Base-by-base conservation (phyloP, 257 asterid species). In the Solanum medicagineum region DNA sequence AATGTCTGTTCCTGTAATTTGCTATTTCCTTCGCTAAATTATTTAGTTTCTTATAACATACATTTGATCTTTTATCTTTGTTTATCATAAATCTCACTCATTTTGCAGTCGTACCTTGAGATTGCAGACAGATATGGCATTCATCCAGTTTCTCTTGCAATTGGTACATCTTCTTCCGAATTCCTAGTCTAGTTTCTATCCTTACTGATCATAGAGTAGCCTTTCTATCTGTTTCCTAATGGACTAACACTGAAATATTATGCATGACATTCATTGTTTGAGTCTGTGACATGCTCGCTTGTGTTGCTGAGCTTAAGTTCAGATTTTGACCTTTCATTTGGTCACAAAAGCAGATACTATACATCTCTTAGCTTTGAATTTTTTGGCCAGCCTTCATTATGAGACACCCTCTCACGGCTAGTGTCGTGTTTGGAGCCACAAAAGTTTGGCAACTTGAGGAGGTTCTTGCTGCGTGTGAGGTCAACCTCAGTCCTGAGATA, bases 351-450 rank as follows among this genome's bases (percentile, higher is more conserved):
- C n/a, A 26, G 53, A 51, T 15, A 69, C 51, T 36, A 40, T 49
- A 8, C 4, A 8, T 26, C 26, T 16, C 6, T 26, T 77, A 45
- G 29, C 62, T 53, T 77, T 9, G 26, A 51, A 22, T 79, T 79
- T n/a, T 87, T 54, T 85, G 85, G 80, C 54, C 96, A 93, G 98
- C 94, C 87, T 96, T 93, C 83, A 97, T 93, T 87, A 81, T 93
- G 93, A 90, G 92, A 82, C 95, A 93, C 90, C 96, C 98, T 83
- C 91, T 91, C 20, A 95, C 93, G 86, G 98, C 89, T 16, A 93
- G 97, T 83, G 95, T 94, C 42, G 88, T 93, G 75, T 91, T 94
- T 85, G 99, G 97, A 89, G 96, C 95, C 29, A 96, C 98, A 19
- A 93, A 93, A 92, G 84, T 89, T 57, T 93, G 98, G 94, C 98